Conservation (phyloP, 805 yeast species). For the Metschnikowia bowlesiae region DNA sequence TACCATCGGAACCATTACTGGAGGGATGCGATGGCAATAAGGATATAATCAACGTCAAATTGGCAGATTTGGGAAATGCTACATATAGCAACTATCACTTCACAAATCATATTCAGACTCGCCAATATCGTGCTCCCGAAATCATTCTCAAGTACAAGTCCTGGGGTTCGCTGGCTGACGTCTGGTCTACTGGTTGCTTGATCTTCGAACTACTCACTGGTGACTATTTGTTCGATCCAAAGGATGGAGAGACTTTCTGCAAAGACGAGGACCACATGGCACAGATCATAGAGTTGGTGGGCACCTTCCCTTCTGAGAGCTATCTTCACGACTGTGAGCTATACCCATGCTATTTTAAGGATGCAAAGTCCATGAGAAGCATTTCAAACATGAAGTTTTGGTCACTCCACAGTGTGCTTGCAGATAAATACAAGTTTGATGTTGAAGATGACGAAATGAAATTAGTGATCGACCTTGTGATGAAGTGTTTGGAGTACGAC, state of each 20-base stretch:
- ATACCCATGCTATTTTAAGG: conserved; percentile 59
- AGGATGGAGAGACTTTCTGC: conserved; percentile 65
- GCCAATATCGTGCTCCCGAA: conserved; percentile 95
- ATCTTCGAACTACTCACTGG: conserved; percentile 90
- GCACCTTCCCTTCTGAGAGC: conserved; percentile 58
- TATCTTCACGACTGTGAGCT: conserved; percentile 54
- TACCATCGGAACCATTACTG: conserved; percentile 15
- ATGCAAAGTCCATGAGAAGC: conserved; percentile 66
- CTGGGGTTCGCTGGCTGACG: conserved; percentile 95
- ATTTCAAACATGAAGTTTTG: conserved; percentile 83
- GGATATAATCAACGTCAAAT: conserved; percentile 45
- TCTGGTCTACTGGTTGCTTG: conserved; percentile 95
- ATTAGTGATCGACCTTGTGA: conserved; percentile 44
- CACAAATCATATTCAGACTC: conserved; percentile 84
- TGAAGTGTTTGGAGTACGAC: conserved; percentile 46
- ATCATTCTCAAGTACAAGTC: conserved; percentile 33
- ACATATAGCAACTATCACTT: conserved; percentile 78
- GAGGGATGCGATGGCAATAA: background rate
- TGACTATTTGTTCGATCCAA: conserved; percentile 90
- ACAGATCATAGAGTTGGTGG: conserved; percentile 81
- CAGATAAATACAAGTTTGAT: conserved; percentile 75
- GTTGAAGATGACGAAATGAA: conserved; percentile 27
- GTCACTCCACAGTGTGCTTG: conserved; percentile 76
- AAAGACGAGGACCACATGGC: conserved; percentile 97
- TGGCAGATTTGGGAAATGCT: conserved; percentile 93